These are phyloP conservation scores for Styphnolobium japonicum DNA, from an alignment of 306 rosid species.

Conservation along the genomic window DNA sequence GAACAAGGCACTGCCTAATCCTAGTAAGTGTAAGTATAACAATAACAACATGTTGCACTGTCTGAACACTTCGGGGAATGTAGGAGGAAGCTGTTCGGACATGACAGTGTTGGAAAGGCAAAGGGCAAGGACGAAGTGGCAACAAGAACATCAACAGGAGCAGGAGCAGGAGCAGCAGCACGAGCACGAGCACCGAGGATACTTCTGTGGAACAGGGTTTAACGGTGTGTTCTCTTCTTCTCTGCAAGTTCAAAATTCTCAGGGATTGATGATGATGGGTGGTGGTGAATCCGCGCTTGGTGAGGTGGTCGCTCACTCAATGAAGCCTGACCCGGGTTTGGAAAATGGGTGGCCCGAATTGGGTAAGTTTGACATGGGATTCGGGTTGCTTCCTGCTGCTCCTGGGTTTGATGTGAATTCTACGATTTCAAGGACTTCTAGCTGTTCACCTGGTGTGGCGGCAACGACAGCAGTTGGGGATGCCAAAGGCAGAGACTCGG, in stretches of 20 bases:
- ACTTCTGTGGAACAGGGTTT: constrained; percentile 33
- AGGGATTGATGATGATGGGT: constrained; percentile 16
- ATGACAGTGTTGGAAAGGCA: constrained; percentile 55
- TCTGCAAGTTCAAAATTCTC: constrained; percentile 27
- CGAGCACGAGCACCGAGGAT: not conserved
- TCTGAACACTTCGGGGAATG: constrained; percentile 38
- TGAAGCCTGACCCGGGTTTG: constrained; percentile 56
- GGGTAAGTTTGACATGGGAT: constrained; percentile 28
- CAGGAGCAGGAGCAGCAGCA: not conserved
- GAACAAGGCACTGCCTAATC: constrained; percentile 30
- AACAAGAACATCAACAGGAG: not conserved
- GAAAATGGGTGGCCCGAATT: constrained; percentile 53
- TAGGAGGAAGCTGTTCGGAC: constrained; percentile 33
- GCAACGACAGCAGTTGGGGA: too few relatives aligned
- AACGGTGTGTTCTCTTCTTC: constrained; percentile 11
- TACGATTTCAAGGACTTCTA: constrained; percentile 44
- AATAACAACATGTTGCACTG: constrained; percentile 45
- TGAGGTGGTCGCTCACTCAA: constrained; percentile 29
- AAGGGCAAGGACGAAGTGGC: constrained; percentile 38
- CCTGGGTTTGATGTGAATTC: constrained; percentile 36
- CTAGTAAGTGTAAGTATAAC: not conserved
- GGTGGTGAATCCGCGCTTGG: constrained; percentile 27
- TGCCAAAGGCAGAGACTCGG: constrained; percentile 17
- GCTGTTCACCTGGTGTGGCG: constrained; percentile 44
- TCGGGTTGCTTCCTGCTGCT: not conserved